phyloP scores from a whole-genome alignment of 1,284 basidiomycete genomes.

The Erythrobasidium hasegawianum region DNA sequence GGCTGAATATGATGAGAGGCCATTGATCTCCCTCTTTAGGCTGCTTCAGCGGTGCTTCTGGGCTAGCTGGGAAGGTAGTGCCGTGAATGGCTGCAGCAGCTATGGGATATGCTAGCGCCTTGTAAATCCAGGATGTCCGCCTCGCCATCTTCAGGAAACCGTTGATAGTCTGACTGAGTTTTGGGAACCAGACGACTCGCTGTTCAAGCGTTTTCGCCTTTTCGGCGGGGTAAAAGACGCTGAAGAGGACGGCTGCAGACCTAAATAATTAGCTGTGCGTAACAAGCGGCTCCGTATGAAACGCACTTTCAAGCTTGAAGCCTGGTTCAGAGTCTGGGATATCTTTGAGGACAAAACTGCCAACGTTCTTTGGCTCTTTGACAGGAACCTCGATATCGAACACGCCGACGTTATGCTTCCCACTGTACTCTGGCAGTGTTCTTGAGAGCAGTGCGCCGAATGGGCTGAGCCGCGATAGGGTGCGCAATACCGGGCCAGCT shows the following conservation, averaged over 20 bases:
- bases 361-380: conserved; percentile 10
- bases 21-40: conserved; percentile 45
- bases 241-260: conserved; percentile 39
- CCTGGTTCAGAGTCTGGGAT: conserved; percentile 5
- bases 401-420: conserved; percentile 25
- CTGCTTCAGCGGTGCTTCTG: conserved; percentile 46
- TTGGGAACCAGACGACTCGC: conserved; percentile 34
- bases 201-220: not conserved
- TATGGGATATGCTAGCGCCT: conserved; percentile 41
- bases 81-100: conserved; percentile 51
- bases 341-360: conserved; percentile 22
- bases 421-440: conserved; percentile 28
- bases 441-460: conserved; percentile 27
- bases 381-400: conserved; percentile 35
- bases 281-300: too few relatives aligned
- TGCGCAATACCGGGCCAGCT: conserved; percentile 13
- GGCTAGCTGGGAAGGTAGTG: conserved; percentile 50
- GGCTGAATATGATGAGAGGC: conserved; percentile 55
- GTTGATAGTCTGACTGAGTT: conserved; percentile 42
- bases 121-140: conserved; percentile 47
- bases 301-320: conserved; percentile 10
- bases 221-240: conserved; percentile 52
- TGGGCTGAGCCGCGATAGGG: conserved; percentile 15
- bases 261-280: too few relatives aligned
- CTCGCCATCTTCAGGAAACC: conserved; percentile 52